These are phyloP conservation scores for Nannochloropsis granulata DNA, from an alignment of 108 stramenopile species.

Conservation along the genomic window DNA sequence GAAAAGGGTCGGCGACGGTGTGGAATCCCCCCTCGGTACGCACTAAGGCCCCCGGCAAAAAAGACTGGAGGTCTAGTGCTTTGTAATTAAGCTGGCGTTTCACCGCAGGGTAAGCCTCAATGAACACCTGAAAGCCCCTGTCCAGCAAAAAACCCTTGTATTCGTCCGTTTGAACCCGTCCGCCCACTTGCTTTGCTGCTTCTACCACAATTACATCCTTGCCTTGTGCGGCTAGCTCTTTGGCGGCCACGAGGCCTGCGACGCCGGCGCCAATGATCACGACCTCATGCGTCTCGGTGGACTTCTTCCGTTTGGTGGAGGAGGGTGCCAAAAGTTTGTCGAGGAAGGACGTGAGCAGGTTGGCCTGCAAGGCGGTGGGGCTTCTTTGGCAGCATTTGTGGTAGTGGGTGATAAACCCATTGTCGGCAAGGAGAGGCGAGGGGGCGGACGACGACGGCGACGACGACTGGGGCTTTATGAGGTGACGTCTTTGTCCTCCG, in stretches of 20 bases:
- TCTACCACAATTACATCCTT: neutral
- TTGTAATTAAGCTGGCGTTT: slow-evolving; percentile 27
- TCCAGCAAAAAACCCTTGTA: slow-evolving; percentile 33
- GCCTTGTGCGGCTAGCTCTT: slow-evolving; percentile 8
- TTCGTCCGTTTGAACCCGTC: slow-evolving; percentile 30
- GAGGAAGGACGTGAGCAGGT: neutral
- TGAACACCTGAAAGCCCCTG: slow-evolving; percentile 39
- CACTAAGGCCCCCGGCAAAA: slow-evolving; percentile 31
- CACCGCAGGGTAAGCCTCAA: slow-evolving; percentile 30
- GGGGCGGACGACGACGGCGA: too few relatives aligned
- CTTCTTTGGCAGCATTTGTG: too few relatives aligned
- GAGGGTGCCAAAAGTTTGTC: neutral
- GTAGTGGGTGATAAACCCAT: too few relatives aligned
- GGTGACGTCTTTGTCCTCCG: too few relatives aligned
- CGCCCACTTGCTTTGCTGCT: neutral
- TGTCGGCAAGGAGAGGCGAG: too few relatives aligned
- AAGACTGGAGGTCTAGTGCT: slow-evolving; percentile 13
- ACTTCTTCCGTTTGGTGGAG: neutral
- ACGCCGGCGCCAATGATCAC: slow-evolving; percentile 32
- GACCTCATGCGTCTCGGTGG: slow-evolving; percentile 9
- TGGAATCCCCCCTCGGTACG: slow-evolving; percentile 23
- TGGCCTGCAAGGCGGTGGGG: neutral
- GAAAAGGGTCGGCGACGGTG: slow-evolving; percentile 29
- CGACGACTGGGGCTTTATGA: too few relatives aligned
- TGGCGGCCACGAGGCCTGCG: slow-evolving; percentile 31